These are phyloP conservation scores for Exobasidium rhododendri DNA, from an alignment of 1,284 basidiomycete genomes.

Conservation along the genomic window DNA sequence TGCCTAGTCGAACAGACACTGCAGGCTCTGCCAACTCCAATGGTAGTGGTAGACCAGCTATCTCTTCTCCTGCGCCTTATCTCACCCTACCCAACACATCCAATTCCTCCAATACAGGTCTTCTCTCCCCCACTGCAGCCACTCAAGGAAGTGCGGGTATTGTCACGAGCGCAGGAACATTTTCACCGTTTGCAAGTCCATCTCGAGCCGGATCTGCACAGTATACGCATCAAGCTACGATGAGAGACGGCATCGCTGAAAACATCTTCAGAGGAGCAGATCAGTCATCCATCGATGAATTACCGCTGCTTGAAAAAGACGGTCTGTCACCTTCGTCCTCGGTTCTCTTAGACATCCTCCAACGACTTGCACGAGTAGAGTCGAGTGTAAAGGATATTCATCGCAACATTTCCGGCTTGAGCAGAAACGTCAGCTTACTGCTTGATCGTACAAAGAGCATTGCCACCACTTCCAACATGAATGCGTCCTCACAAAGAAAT, in stretches of 20 bases:
- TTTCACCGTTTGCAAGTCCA: conserved; percentile 67
- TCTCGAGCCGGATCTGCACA: conserved; percentile 64
- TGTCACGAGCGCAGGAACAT: conserved; percentile 63
- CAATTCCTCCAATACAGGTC: conserved; percentile 18
- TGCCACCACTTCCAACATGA: neutral
- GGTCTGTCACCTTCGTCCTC: conserved; percentile 4
- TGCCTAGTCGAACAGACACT: neutral
- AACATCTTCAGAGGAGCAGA: no score
- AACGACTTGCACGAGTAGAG: conserved; percentile 18
- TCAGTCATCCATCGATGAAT: no score
- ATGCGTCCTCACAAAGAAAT: neutral
- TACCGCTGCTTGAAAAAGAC: no score
- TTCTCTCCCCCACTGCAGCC: conserved; percentile 34
- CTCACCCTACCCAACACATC: neutral
- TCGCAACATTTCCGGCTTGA: conserved; percentile 69
- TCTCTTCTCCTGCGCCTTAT: neutral
- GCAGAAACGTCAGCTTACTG: conserved; percentile 71
- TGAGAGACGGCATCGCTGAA: no score
- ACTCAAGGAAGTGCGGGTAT: conserved; percentile 23
- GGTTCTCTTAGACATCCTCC: conserved; percentile 27
- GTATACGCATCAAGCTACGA: no score
- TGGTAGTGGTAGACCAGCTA: neutral
- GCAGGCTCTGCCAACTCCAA: neutral
- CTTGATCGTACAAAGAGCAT: conserved; percentile 61
- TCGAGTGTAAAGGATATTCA: conserved; percentile 62